These are phyloP conservation scores for Salix koriyanagi DNA, from an alignment of 345 rosid genomes.

Conservation along the genomic window DNA sequence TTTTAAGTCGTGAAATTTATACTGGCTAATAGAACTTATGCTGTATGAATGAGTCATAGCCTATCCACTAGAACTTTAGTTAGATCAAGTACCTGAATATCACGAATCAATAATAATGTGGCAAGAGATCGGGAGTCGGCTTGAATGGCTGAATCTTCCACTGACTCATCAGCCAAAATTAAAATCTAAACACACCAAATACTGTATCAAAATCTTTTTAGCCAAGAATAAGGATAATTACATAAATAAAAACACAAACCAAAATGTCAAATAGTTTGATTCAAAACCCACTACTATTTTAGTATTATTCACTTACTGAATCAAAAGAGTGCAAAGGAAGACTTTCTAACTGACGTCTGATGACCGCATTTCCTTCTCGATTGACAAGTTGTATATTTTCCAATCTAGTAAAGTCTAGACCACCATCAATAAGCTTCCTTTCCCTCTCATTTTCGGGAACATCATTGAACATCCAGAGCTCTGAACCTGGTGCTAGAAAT, in stretches of 20 bases:
- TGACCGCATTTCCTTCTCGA: slow-evolving; percentile 74
- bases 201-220: neutral
- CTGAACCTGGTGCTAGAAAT: slow-evolving; percentile 57
- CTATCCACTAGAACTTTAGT: neutral
- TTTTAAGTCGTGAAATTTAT: no score
- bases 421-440: slow-evolving; percentile 63
- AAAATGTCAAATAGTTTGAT: neutral
- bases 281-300: neutral
- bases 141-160: slow-evolving; percentile 78
- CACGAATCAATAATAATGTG: slow-evolving; percentile 61
- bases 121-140: slow-evolving; percentile 85
- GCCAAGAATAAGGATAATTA: neutral
- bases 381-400: slow-evolving; percentile 51
- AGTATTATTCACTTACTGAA: slow-evolving; percentile 43
- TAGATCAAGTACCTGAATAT: slow-evolving; percentile 55
- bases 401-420: slow-evolving; percentile 53
- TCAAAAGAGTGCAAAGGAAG: slow-evolving; percentile 55
- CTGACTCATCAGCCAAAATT: slow-evolving; percentile 72
- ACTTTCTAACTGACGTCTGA: slow-evolving; percentile 68
- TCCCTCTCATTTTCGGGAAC: slow-evolving; percentile 68
- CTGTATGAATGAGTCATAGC: neutral
- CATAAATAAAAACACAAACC: neutral
- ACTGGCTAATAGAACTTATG: no score
- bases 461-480: slow-evolving; percentile 88
- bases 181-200: slow-evolving; percentile 42